Evolutionary conservation across 129 eudicot species (phyloP).

Genomic region (Apium graveolens): DNA sequence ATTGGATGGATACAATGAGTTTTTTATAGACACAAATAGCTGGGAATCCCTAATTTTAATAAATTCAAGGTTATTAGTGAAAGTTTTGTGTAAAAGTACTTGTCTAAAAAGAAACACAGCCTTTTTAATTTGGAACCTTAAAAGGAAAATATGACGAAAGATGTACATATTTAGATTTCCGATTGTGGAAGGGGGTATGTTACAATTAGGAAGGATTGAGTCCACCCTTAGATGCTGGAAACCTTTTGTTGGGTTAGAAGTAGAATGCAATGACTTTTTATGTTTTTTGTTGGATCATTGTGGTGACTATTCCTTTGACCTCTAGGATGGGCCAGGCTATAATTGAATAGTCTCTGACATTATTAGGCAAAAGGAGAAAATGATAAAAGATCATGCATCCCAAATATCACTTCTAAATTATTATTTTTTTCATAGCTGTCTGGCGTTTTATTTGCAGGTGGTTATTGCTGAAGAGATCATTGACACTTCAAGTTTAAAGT

Average conservation of each 20-base stretch:
- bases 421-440: not conserved
- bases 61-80: not conserved
- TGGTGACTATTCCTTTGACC: not conserved
- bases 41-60: not conserved
- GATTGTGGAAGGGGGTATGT: not conserved
- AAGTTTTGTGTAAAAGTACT: not conserved
- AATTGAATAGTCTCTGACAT: not conserved
- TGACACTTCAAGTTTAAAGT: constrained; percentile 43
- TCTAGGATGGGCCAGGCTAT: not conserved
- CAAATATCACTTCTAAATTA: not conserved
- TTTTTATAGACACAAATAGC: not conserved
- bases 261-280: not conserved
- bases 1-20: not conserved
- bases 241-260: not conserved
- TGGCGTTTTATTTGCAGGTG: constrained; percentile 33
- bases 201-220: not conserved
- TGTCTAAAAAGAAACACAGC: not conserved
- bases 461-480: constrained; percentile 58
- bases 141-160: not conserved
- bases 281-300: not conserved
- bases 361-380: not conserved
- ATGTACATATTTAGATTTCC: too few relatives aligned
- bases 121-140: not conserved
- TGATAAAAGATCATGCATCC: not conserved
- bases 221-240: not conserved